Evolutionary conservation across 2,329 filamentous ascomycete genomes (phyloP).

Genomic region (Neonectria punicea): DNA sequence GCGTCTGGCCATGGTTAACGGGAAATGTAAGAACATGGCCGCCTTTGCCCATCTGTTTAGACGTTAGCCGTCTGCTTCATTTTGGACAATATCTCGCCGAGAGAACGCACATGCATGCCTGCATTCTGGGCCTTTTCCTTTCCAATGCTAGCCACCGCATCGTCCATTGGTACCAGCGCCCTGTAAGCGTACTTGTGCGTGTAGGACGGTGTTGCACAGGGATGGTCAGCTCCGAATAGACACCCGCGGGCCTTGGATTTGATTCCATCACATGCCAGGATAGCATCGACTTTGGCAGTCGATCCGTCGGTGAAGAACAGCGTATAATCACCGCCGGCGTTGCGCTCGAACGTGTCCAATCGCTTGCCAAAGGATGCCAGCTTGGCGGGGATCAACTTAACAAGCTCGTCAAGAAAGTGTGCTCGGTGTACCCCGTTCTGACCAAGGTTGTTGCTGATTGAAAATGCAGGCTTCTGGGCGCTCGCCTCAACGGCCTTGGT

Average conservation of each 20-base stretch:
- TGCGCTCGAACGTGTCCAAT: not conserved
- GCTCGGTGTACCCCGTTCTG: constrained; percentile 50
- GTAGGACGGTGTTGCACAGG: constrained; percentile 15
- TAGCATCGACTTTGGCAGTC: constrained; percentile 49
- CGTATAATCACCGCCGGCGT: constrained; percentile 33
- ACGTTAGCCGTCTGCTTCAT: not conserved
- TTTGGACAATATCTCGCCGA: not conserved
- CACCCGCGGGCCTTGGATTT: constrained; percentile 16
- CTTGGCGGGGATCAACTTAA: constrained; percentile 49
- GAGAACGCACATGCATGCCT: constrained; percentile 15
- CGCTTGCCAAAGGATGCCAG: constrained; percentile 49
- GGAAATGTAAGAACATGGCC: constrained; percentile 57
- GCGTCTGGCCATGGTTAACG: constrained; percentile 52
- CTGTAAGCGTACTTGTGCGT: constrained; percentile 26
- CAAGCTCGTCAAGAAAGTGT: constrained; percentile 53
- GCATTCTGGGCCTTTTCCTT: constrained; percentile 19
- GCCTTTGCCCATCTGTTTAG: constrained; percentile 53
- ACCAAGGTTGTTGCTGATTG: constrained; percentile 37
- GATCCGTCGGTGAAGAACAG: constrained; percentile 55
- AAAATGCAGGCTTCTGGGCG: constrained; percentile 21
- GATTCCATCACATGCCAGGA: constrained; percentile 24
- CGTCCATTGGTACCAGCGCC: constrained; percentile 18
- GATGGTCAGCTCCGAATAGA: constrained; percentile 13
- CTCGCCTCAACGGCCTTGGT: constrained; percentile 9
- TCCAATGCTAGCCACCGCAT: constrained; percentile 8